Percentiles rank a stretch among this genome's conserved stretches.
Conservation (phyloP, 169 alveolate species). For the Cyclospora cayetanensis region DNA sequence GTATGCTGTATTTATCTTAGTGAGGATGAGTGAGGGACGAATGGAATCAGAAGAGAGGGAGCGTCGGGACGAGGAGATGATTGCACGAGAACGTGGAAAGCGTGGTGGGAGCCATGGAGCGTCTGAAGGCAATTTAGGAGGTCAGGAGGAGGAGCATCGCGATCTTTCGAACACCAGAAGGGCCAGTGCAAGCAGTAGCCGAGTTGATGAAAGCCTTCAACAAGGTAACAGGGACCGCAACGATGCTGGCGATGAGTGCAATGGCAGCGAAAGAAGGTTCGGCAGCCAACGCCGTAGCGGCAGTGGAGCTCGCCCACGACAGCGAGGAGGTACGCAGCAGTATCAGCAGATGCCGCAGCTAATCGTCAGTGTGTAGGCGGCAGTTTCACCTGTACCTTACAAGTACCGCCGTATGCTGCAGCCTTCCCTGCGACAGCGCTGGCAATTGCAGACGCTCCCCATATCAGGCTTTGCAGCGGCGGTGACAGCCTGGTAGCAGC, state of each 20-base stretch:
- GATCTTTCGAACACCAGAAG: conserved; percentile 42
- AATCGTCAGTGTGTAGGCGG: conserved; percentile 44
- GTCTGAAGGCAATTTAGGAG: conserved; percentile 45
- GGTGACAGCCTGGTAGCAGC: conserved; percentile 66
- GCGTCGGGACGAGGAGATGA: conserved; percentile 61
- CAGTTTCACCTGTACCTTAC: conserved; percentile 51
- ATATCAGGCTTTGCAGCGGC: conserved; percentile 66
- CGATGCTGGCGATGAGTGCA: conserved; percentile 58
- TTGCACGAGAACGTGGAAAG: conserved; percentile 45
- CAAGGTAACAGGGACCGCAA: conserved; percentile 64
- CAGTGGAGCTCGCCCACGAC: conserved; percentile 68
- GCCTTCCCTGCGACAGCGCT: conserved; percentile 60
- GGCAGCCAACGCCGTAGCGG: conserved; percentile 70
- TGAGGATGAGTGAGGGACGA: conserved; percentile 67
- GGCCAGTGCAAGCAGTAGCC: conserved; percentile 61
- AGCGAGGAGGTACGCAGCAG: conserved; percentile 72
- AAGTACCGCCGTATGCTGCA: conserved; percentile 64
- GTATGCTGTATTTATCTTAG: conserved; percentile 1
- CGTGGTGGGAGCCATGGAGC: conserved; percentile 54
- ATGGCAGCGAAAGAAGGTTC: conserved; percentile 68
- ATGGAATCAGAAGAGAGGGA: conserved; percentile 67
- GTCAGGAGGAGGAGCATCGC: conserved; percentile 60
- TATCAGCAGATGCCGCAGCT: conserved; percentile 65
- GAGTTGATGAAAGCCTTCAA: conserved; percentile 53
- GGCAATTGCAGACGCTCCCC: conserved; percentile 57